phyloP scores from a whole-genome alignment of 345 rosid genomes.

The Camelina hispida region DNA sequence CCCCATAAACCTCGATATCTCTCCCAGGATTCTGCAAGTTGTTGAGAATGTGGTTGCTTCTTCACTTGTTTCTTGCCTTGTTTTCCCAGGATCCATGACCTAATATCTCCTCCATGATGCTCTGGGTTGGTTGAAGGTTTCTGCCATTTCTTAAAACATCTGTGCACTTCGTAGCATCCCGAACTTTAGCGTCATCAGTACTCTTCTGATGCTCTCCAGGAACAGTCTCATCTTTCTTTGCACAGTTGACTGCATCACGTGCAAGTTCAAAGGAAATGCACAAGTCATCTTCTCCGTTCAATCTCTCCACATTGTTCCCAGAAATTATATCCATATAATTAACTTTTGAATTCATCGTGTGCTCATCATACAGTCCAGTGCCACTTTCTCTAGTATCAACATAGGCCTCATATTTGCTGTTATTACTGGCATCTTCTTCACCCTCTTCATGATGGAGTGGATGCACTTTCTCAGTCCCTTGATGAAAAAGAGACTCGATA shows the following conservation, averaged over 20 bases:
- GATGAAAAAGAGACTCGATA: conserved; percentile 52
- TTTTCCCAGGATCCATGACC: conserved; percentile 50
- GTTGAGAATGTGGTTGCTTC: conserved; percentile 29
- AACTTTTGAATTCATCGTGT: conserved; percentile 29
- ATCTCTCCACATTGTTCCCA: conserved; percentile 37
- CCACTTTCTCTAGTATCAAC: conserved; percentile 44
- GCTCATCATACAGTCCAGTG: conserved; percentile 29
- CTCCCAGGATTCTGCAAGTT: conserved; percentile 27
- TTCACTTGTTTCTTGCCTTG: conserved; percentile 45
- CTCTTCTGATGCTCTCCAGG: conserved; percentile 34
- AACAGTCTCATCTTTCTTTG: conserved; percentile 35
- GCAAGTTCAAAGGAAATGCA: conserved; percentile 56
- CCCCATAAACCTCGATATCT: conserved; percentile 19
- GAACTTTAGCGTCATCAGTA: conserved; percentile 45
- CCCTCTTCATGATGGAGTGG: conserved; percentile 36
- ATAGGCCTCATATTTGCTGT: conserved; percentile 32
- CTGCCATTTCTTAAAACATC: conserved; percentile 46
- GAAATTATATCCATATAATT: conserved; percentile 29
- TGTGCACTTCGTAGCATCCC: conserved; percentile 34
- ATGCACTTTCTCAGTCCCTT: conserved; percentile 29
- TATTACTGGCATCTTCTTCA: conserved; percentile 34
- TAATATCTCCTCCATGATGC: conserved; percentile 67
- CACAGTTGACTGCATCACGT: conserved; percentile 36
- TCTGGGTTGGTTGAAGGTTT: conserved; percentile 58
- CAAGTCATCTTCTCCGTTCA: conserved; percentile 50